Base-by-base conservation (phyloP, 371 early-diverging fungal genomes). In the Mucor irregularis region DNA sequence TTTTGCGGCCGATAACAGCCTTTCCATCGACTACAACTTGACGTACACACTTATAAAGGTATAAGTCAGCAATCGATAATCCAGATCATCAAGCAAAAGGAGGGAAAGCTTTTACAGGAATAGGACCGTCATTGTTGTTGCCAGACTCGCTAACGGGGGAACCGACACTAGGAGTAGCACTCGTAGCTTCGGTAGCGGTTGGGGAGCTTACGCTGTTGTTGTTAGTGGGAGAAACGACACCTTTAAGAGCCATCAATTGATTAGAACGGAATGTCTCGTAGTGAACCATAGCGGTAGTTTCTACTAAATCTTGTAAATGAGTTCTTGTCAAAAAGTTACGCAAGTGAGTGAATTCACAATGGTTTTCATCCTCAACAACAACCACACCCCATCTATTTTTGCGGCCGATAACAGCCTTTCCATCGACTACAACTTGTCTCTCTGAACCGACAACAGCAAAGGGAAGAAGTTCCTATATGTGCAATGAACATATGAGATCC, bases 251-350 rank as follows among this genome's bases (percentile, higher is more conserved):
- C 53, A 92, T 67, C 43, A 92, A 71, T 73, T 93, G 93, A 65
- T 88, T 81, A 21, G 93, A 84, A 44, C 96, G 88, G 90, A 94
- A 96, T 14, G 88, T 79, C 74, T 94, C 94, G 69, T 94, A 94
- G 68, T 92, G 94, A 61, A 90, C 80, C 64, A 88, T 82, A 8
- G 90, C 83, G 7, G 94, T 94, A 45, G 90, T 90, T 66, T 94
- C 94, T 55, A 92, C 84, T 53, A 94, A 75, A 61, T 92, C 92
- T 57, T 90, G 90, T 47, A 94, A 74, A 56, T 94, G 93, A 22
- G 94, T 91, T 60, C 74, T 84, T 8, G 91, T 90, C 66, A 94
- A 73, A 68, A 94, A 92, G 79, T 92, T 88, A 69, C 92, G 88
- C 39, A 94, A 74, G 60, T 90, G 89, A 52, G 87, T 81, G 66